phyloP scores from a whole-genome alignment of 257 asterid species.

The Orobanche coerulescens region DNA sequence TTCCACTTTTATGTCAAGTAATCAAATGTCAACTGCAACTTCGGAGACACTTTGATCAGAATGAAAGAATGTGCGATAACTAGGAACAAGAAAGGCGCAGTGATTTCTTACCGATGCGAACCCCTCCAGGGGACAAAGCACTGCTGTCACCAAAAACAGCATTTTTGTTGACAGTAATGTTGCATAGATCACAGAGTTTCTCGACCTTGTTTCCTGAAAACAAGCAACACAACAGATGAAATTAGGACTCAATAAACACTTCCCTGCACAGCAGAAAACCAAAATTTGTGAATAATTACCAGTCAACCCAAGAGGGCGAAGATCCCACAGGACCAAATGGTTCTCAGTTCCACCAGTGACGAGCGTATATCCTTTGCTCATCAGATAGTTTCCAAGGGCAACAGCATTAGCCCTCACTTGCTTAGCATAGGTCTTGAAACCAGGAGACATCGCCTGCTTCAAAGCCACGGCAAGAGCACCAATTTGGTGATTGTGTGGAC shows the following conservation, averaged over 20 bases:
- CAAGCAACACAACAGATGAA: neutral
- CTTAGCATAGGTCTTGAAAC: conserved; percentile 85
- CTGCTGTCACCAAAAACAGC: conserved; percentile 99
- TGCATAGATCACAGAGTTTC: conserved; percentile 89
- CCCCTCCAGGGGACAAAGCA: conserved; percentile 97
- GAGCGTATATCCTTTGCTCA: conserved; percentile 77
- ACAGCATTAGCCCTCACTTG: conserved; percentile 92
- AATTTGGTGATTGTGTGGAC: conserved; percentile 97
- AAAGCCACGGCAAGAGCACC: conserved; percentile 97
- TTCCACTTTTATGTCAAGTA: conserved; percentile 4
- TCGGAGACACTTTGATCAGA: neutral
- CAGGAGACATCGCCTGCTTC: conserved; percentile 75
- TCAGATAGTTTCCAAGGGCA: conserved; percentile 75
- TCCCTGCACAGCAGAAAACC: neutral
- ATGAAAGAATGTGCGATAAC: neutral
- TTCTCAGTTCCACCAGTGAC: conserved; percentile 94
- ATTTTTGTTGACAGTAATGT: conserved; percentile 92
- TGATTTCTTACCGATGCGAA: conserved; percentile 78
- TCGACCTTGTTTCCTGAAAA: conserved; percentile 87
- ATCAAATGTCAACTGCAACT: neutral
- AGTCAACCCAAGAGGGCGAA: conserved; percentile 96
- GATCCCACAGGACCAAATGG: conserved; percentile 97
- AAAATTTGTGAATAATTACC: conserved; percentile 33
- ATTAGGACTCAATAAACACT: neutral
- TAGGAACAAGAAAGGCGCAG: neutral